Percentiles rank a stretch among this genome's conserved stretches.
Conservation (phyloP, 495 filamentous ascomycete species). For the Schizothecium vesticola region DNA sequence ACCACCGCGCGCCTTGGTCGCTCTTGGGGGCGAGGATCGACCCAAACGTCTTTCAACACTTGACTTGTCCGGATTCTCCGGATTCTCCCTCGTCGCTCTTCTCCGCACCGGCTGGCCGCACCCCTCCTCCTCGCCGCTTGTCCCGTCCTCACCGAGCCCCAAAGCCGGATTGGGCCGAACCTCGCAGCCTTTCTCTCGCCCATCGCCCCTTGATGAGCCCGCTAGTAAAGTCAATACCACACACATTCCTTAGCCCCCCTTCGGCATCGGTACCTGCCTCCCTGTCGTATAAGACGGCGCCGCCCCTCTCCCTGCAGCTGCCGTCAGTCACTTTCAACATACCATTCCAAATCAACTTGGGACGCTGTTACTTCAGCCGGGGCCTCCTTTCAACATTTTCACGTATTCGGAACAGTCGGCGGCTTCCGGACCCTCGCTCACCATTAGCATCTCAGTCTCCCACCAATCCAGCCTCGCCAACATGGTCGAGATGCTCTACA, state of each 20-base stretch:
- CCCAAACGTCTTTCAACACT: background rate
- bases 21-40: background rate
- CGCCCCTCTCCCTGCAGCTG: background rate
- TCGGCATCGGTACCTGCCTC: conserved; percentile 24
- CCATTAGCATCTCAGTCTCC: background rate
- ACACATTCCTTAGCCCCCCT: conserved; percentile 8
- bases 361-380: background rate
- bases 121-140: background rate
- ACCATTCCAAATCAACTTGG: background rate
- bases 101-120: background rate
- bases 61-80: background rate
- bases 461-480: conserved; percentile 1
- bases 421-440: background rate
- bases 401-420: too few relatives aligned
- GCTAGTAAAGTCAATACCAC: conserved; percentile 31
- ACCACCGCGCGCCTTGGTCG: background rate
- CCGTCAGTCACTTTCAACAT: background rate
- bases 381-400: background rate
- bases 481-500: conserved; percentile 28
- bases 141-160: background rate
- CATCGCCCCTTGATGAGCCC: conserved; percentile 27
- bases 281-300: conserved; percentile 7
- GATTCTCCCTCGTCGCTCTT: background rate
- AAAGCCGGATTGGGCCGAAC: background rate
- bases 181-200: conserved; percentile 4